Evolutionary conservation across 2,329 filamentous ascomycete genomes (phyloP).

Genomic region (Scytalidium sp.): DNA sequence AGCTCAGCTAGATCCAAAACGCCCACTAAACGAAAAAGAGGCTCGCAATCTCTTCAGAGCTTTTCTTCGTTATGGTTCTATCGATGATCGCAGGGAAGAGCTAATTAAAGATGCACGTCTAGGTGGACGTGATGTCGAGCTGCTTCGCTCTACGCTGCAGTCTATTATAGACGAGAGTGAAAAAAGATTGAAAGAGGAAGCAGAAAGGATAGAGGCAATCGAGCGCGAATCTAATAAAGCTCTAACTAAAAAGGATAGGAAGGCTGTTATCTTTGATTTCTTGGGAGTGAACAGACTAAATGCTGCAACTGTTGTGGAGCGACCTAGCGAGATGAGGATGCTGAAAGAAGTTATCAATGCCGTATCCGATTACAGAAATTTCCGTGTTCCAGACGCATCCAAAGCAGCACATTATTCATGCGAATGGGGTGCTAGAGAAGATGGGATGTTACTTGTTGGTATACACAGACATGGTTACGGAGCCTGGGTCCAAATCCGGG

Average conservation of each 20-base stretch:
- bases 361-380: slow-evolving; percentile 68
- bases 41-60: slow-evolving; percentile 87
- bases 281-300: slow-evolving; percentile 92
- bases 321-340: slow-evolving; percentile 83
- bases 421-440: slow-evolving; percentile 87
- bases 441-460: slow-evolving; percentile 94
- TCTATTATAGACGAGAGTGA: slow-evolving; percentile 67
- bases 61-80: slow-evolving; percentile 85
- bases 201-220: slow-evolving; percentile 55
- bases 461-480: slow-evolving; percentile 94
- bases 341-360: slow-evolving; percentile 71
- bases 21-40: slow-evolving; percentile 90
- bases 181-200: slow-evolving; percentile 73
- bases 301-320: slow-evolving; percentile 89
- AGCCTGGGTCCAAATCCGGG: slow-evolving; percentile 90
- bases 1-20: slow-evolving; percentile 77
- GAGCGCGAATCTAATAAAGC: slow-evolving; percentile 74
- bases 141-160: slow-evolving; percentile 70
- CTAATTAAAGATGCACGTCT: slow-evolving; percentile 85
- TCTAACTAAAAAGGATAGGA: slow-evolving; percentile 94
- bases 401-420: slow-evolving; percentile 91
- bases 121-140: slow-evolving; percentile 74
- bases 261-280: slow-evolving; percentile 94
- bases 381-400: slow-evolving; percentile 85
- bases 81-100: slow-evolving; percentile 85